phyloP scores from a whole-genome alignment of 2,329 filamentous ascomycete genomes.

The Cladorrhinum sp. region DNA sequence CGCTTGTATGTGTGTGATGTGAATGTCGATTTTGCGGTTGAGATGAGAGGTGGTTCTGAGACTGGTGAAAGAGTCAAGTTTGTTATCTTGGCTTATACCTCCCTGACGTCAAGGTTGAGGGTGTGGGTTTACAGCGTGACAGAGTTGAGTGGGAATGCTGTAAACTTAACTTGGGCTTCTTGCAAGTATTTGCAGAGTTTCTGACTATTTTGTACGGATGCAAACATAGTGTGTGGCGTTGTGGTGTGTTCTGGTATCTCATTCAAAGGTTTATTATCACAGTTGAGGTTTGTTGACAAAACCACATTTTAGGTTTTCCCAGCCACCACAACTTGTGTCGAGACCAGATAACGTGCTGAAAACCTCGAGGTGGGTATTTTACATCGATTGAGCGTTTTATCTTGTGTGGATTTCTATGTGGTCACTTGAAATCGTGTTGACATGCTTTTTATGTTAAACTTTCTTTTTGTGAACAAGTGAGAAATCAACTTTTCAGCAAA shows the following conservation, averaged over 20 bases:
- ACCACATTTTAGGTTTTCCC: not conserved
- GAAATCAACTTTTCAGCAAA: not conserved
- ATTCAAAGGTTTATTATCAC: not conserved
- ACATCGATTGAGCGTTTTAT: not conserved
- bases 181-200: too few relatives aligned
- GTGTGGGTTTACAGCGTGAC: too few relatives aligned
- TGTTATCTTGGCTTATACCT: too few relatives aligned
- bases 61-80: too few relatives aligned
- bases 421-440: not conserved
- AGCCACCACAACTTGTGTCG: not conserved
- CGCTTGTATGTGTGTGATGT: too few relatives aligned
- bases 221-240: too few relatives aligned
- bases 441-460: not conserved
- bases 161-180: too few relatives aligned
- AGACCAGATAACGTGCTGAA: not conserved
- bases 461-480: not conserved
- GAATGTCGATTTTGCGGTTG: too few relatives aligned
- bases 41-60: too few relatives aligned
- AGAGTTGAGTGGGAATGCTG: too few relatives aligned
- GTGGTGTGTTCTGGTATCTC: not conserved
- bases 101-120: too few relatives aligned
- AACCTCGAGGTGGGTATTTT: not conserved
- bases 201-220: too few relatives aligned
- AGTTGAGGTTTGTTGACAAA: not conserved
- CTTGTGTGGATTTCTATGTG: not conserved